These are phyloP conservation scores for Bipolaris gigantea DNA, from an alignment of 2,329 filamentous ascomycete species.

Conservation along the genomic window DNA sequence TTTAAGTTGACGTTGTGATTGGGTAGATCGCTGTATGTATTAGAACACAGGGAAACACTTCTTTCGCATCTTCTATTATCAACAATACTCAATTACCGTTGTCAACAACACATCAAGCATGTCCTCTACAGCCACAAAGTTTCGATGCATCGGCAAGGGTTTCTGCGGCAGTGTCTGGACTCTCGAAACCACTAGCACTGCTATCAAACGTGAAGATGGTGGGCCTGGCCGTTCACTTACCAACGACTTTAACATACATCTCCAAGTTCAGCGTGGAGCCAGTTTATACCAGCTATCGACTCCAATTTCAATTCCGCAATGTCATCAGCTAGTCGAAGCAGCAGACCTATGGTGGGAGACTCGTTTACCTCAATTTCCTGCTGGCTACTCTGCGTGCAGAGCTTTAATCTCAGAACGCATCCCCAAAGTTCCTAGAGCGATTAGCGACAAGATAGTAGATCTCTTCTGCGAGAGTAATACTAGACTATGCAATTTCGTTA, in stretches of 20 bases:
- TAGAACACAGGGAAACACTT: too few relatives aligned
- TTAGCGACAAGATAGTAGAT: slow-evolving; percentile 19
- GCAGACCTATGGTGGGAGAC: slow-evolving; percentile 11
- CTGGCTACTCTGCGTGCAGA: slow-evolving; percentile 14
- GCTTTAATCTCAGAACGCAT: slow-evolving; percentile 15
- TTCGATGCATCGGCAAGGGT: slow-evolving; percentile 24
- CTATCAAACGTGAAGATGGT: slow-evolving; percentile 25
- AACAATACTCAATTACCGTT: too few relatives aligned
- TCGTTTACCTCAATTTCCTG: slow-evolving; percentile 12
- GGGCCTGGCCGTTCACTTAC: slow-evolving; percentile 19
- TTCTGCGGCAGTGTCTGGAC: slow-evolving; percentile 25
- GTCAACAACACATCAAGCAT: too few relatives aligned
- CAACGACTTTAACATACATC: slow-evolving; percentile 24
- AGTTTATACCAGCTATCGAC: too few relatives aligned
- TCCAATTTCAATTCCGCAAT: slow-evolving; percentile 17
- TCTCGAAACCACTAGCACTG: slow-evolving; percentile 4
- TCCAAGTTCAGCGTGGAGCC: slow-evolving; percentile 11
- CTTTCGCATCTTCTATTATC: too few relatives aligned
- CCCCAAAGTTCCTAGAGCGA: slow-evolving; percentile 12
- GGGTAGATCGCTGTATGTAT: too few relatives aligned
- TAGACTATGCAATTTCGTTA: slow-evolving; percentile 11
- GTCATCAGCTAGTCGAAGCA: slow-evolving; percentile 13
- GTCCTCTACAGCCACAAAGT: too few relatives aligned
- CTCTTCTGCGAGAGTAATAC: slow-evolving; percentile 16
- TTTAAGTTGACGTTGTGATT: too few relatives aligned